Conservation (phyloP, 2,329 filamentous ascomycete species). For the Chalara sp. region DNA sequence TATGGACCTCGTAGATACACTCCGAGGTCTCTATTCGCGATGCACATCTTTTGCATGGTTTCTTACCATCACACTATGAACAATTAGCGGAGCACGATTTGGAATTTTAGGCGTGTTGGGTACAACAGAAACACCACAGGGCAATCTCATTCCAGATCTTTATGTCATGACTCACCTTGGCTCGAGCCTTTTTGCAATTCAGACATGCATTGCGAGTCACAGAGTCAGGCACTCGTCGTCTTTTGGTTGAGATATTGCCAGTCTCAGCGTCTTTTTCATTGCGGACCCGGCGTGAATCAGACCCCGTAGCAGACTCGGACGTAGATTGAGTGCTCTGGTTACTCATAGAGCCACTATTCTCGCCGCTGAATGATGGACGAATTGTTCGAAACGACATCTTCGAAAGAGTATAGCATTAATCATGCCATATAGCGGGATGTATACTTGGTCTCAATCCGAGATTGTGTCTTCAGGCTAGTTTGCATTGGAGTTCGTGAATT, state of each 20-base stretch:
- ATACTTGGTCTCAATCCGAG: neutral
- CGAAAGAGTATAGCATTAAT: constrained; percentile 1
- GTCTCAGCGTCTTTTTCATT: constrained; percentile 15
- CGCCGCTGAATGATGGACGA: constrained; percentile 19
- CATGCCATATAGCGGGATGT: neutral
- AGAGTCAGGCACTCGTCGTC: constrained; percentile 26
- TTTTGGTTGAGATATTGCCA: constrained; percentile 17
- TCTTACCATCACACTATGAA: constrained; percentile 27
- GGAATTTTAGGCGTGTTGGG: no score
- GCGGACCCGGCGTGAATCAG: constrained; percentile 18
- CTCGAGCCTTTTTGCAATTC: constrained; percentile 29
- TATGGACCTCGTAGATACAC: constrained; percentile 28
- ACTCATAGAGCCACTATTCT: constrained; percentile 19
- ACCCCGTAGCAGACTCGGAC: constrained; percentile 18
- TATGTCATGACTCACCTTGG: constrained; percentile 21
- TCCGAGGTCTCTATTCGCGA: constrained; percentile 17
- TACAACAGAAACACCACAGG: neutral
- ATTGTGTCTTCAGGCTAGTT: neutral
- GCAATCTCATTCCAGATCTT: neutral
- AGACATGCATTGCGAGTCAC: constrained; percentile 30
- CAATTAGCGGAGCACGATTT: constrained; percentile 6
- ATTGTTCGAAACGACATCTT: constrained; percentile 22
- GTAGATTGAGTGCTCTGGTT: constrained; percentile 18
- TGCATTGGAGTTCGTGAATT: neutral
- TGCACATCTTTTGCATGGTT: constrained; percentile 26